Conservation (phyloP, 495 filamentous ascomycete species). For the Penicillium lagena region DNA sequence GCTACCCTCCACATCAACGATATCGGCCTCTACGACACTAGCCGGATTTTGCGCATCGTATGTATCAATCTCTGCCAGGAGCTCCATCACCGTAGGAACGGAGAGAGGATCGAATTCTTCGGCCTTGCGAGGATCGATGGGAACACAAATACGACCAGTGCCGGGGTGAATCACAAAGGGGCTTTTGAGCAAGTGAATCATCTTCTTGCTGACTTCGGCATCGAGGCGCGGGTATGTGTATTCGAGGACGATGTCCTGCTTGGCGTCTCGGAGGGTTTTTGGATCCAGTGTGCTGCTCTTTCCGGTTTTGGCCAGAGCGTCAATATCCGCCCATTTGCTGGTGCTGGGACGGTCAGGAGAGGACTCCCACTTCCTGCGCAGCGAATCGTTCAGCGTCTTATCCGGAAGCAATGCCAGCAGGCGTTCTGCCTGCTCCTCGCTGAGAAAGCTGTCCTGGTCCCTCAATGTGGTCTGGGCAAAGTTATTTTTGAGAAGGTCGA, state of each 20-base stretch:
- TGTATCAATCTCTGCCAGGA: conserved; percentile 74
- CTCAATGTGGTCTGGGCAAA: conserved; percentile 77
- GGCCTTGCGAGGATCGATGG: conserved; percentile 65
- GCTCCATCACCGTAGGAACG: conserved; percentile 78
- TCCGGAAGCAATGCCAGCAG: conserved; percentile 78
- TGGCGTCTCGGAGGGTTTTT: conserved; percentile 69
- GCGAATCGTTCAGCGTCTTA: conserved; percentile 59
- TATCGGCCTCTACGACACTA: conserved; percentile 21
- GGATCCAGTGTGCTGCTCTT: conserved; percentile 59
- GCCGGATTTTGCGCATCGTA: conserved; percentile 49
- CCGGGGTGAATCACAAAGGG: conserved; percentile 95
- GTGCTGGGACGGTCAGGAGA: conserved; percentile 65
- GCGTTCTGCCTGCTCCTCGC: conserved; percentile 57
- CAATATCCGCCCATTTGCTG: conserved; percentile 90
- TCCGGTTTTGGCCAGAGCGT: conserved; percentile 69
- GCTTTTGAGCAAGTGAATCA: conserved; percentile 94
- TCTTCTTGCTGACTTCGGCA: conserved; percentile 91
- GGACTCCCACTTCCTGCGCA: conserved; percentile 87
- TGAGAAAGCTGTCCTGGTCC: conserved; percentile 79
- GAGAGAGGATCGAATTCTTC: conserved; percentile 80
- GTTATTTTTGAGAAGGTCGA: conserved; percentile 70
- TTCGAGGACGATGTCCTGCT: conserved; percentile 90
- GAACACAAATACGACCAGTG: conserved; percentile 90
- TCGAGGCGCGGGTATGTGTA: conserved; percentile 98
- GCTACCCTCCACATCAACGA: conserved; percentile 33